Base-by-base conservation (phyloP, 2,329 filamentous ascomycete genomes). In the Pseudocercospora fuligena region DNA sequence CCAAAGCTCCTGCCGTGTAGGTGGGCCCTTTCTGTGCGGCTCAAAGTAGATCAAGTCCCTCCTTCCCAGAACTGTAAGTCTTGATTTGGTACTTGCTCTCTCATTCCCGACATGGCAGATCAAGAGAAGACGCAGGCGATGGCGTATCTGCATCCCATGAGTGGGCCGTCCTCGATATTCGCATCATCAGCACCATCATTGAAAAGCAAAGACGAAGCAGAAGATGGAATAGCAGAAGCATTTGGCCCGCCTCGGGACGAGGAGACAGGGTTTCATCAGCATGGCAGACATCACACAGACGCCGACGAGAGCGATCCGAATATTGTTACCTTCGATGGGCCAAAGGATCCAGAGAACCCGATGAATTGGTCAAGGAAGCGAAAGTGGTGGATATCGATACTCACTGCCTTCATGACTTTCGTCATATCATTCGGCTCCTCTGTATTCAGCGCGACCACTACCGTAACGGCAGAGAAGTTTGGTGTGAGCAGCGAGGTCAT, bases 351-450 rank as follows among this genome's bases (percentile, higher is more conserved):
- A 16, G 76, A 77, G 23, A 83, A 85, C 64, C 84, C 84, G 0
- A 78, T 79, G 59, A 85, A 85, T 67, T 85, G 80, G 78, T 73
- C 74, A 3, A 69, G 72, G 11, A 60, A 60, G 3, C 80, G 81
- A 60, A 84, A 83, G 72, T 77, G 75, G 63, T 72, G 67, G 69
- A 64, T 64, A 16, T 59, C 62, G 5, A 64, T 59, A 16, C 31
- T 64, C 25, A 59, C 62, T 9, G 62, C 62, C n/a, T 63, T 64
- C 27, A 60, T 71, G 66, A 70, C 66, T n/a, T 68, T 70, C 49
- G 66, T 63, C 49, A 64, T 70, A 27, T 94, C 92, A 2, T 85
- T 87, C 49, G 79, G 93, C 76, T 79, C 80, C 70, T 60, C 69
- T 19, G 64, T 69, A 14, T 65, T 69, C 58, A 57, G 9, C 16